Evolutionary conservation across 805 yeast species (phyloP).

Genomic region (Nakazawaea ernobii): DNA sequence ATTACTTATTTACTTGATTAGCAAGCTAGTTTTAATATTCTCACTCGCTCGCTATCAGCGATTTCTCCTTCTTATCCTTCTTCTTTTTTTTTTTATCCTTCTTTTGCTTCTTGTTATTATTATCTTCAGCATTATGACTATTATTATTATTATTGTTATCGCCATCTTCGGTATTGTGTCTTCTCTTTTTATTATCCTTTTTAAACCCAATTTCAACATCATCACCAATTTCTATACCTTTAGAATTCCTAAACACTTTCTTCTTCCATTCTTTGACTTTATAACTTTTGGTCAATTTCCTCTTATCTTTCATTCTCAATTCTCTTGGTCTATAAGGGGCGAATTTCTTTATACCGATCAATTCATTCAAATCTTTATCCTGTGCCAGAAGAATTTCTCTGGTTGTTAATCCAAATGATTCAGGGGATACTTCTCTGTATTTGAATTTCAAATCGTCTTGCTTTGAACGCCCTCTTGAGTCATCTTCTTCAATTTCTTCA

Average conservation of each 20-base stretch:
- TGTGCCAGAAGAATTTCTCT: conserved; percentile 88
- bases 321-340: conserved; percentile 88
- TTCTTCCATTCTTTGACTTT: conserved; percentile 87
- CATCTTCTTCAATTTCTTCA: conserved; percentile 64
- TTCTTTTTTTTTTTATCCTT: conserved; percentile 1
- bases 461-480: conserved; percentile 49
- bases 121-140: conserved; percentile 21
- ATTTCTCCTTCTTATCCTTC: neutral
- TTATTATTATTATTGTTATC: no score
- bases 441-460: conserved; percentile 55
- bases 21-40: no score
- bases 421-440: conserved; percentile 94
- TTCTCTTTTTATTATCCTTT: conserved; percentile 20
- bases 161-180: conserved; percentile 21
- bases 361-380: conserved; percentile 78
- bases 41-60: no score
- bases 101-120: conserved; percentile 11
- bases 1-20: no score
- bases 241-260: conserved; percentile 63
- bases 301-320: conserved; percentile 65
- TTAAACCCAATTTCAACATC: conserved; percentile 25
- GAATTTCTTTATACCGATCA: conserved; percentile 82
- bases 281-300: conserved; percentile 78
- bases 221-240: conserved; percentile 34
- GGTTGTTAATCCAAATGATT: conserved; percentile 77